Evolutionary conservation across 2,329 filamentous ascomycete genomes (phyloP).

Genomic region (Xylariaceae sp.): DNA sequence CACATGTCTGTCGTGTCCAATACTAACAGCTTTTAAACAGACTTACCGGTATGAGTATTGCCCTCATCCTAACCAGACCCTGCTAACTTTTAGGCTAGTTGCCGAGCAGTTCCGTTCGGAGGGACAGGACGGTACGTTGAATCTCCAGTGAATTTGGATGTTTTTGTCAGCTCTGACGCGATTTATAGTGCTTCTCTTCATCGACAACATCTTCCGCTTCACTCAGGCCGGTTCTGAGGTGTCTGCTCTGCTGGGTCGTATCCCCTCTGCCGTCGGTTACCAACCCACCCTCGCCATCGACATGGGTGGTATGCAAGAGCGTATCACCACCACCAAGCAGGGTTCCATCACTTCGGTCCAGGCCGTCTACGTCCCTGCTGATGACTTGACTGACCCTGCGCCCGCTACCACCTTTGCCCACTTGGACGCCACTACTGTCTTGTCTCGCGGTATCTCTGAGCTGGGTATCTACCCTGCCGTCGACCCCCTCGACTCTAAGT

Average conservation of each 20-base stretch:
- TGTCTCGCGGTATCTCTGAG: constrained; percentile 99
- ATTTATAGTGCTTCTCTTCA: constrained; percentile 88
- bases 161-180: too few species aligned
- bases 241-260: constrained; percentile 98
- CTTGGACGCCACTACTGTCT: constrained; percentile 99
- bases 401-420: constrained; percentile 99
- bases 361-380: constrained; percentile 99
- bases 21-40: too few species aligned
- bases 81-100: constrained; percentile 24
- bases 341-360: constrained; percentile 99
- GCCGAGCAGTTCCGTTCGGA: constrained; percentile 78
- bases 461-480: constrained; percentile 99
- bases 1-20: too few species aligned
- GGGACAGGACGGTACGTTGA: constrained; percentile 73
- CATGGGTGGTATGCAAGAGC: constrained; percentile 99
- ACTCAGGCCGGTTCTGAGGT: constrained; percentile 99
- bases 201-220: constrained; percentile 99
- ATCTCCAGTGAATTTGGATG: neutral
- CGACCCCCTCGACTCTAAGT: constrained; percentile 99
- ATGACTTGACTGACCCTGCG: constrained; percentile 99
- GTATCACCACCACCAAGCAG: constrained; percentile 99
- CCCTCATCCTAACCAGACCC: neutral
- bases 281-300: constrained; percentile 97
- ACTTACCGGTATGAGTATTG: too few species aligned
- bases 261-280: constrained; percentile 99